These are phyloP conservation scores for Pisolithus orientalis DNA, from an alignment of 768 basidiomycete species.

Conservation along the genomic window DNA sequence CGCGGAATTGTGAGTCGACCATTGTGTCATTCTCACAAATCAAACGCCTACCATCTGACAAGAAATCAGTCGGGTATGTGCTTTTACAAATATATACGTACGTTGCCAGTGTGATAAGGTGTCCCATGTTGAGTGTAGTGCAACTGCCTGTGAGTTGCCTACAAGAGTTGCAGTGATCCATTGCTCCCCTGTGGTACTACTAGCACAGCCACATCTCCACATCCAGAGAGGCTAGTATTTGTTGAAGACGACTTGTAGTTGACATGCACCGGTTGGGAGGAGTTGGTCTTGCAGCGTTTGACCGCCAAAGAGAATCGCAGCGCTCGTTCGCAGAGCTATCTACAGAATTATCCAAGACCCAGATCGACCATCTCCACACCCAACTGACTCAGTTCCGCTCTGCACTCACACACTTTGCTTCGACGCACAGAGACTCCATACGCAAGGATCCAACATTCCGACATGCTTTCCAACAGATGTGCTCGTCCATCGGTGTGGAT, in stretches of 20 bases:
- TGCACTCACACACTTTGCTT: conserved; percentile 73
- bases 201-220: no score
- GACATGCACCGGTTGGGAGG: conserved; percentile 71
- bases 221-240: no score
- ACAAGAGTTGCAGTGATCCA: neutral
- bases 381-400: conserved; percentile 83
- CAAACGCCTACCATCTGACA: conserved; percentile 19
- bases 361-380: conserved; percentile 71
- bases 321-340: conserved; percentile 81
- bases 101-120: conserved; percentile 87
- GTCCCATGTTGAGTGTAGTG: conserved; percentile 49
- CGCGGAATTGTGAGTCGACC: neutral
- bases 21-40: neutral
- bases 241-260: neutral
- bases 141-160: no score
- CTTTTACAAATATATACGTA: conserved; percentile 30
- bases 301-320: conserved; percentile 77
- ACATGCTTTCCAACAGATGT: conserved; percentile 94
- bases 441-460: conserved; percentile 80
- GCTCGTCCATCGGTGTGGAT: conserved; percentile 89
- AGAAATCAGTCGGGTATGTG: conserved; percentile 1
- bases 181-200: neutral
- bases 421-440: conserved; percentile 80
- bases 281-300: conserved; percentile 84
- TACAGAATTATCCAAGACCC: conserved; percentile 63